These are phyloP conservation scores for Termitomyces sp. DNA, from an alignment of 768 basidiomycete genomes.

Conservation along the genomic window DNA sequence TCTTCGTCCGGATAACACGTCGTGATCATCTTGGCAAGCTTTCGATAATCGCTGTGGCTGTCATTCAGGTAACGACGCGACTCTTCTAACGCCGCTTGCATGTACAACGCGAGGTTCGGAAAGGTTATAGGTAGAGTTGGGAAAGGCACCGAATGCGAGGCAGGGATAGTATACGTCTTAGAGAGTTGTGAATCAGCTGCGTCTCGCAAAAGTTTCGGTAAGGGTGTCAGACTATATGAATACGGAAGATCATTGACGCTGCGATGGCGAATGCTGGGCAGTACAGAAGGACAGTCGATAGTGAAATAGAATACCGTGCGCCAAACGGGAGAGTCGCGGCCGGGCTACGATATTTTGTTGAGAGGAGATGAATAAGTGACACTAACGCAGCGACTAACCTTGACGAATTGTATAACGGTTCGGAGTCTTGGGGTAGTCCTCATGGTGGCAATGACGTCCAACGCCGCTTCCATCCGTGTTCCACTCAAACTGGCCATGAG, in stretches of 20 bases:
- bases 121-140: constrained; percentile 72
- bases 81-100: constrained; percentile 64
- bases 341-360: constrained; percentile 37
- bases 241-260: constrained; percentile 64
- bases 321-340: constrained; percentile 58
- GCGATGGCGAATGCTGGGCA: constrained; percentile 33
- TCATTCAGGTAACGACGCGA: constrained; percentile 59
- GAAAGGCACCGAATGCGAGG: constrained; percentile 50
- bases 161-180: constrained; percentile 69
- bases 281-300: constrained; percentile 61
- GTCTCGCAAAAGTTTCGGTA: constrained; percentile 60
- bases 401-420: constrained; percentile 74
- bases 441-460: constrained; percentile 56
- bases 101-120: constrained; percentile 70
- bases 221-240: constrained; percentile 57
- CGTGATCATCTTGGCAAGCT: constrained; percentile 66
- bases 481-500: constrained; percentile 69
- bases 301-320: constrained; percentile 73
- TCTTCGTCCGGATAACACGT: constrained; percentile 53
- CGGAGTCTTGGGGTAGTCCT: constrained; percentile 58
- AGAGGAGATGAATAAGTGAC: not conserved
- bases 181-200: constrained; percentile 56
- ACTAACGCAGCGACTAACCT: constrained; percentile 35
- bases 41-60: constrained; percentile 53
- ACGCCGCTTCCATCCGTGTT: constrained; percentile 63